These are phyloP conservation scores for Candida easanensis DNA, from an alignment of 805 yeast species.

Conservation along the genomic window DNA sequence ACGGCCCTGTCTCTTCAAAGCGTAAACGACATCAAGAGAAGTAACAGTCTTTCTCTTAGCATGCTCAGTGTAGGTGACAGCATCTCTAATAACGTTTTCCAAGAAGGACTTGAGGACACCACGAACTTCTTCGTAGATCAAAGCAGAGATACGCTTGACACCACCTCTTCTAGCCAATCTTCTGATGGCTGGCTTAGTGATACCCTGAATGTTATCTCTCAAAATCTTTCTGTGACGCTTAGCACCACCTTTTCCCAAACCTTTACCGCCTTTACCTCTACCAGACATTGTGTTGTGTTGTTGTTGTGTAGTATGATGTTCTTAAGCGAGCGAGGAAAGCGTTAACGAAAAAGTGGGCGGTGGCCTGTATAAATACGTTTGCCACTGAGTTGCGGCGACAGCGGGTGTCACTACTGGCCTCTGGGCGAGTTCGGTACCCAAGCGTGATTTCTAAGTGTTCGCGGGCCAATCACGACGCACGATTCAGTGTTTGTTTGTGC, in stretches of 20 bases:
- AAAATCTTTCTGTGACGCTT: conserved; percentile 99
- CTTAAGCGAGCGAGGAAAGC: background rate
- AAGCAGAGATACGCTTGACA: conserved; percentile 99
- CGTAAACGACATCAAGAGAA: conserved; percentile 97
- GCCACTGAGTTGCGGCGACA: background rate
- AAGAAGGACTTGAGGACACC: conserved; percentile 93
- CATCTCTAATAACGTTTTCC: conserved; percentile 97
- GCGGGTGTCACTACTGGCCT: too few species aligned
- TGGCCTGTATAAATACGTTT: background rate
- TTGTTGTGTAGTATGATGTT: conserved; percentile 25
- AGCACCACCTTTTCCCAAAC: conserved; percentile 99
- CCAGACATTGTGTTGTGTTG: conserved; percentile 72
- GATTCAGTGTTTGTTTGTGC: background rate
- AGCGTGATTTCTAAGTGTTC: background rate
- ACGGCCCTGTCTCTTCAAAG: conserved; percentile 99
- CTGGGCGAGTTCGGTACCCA: background rate
- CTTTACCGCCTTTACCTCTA: conserved; percentile 99
- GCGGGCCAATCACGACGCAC: conserved; percentile 5
- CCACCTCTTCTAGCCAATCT: conserved; percentile 99
- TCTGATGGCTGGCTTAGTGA: conserved; percentile 99
- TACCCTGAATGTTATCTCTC: conserved; percentile 99
- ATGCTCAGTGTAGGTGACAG: conserved; percentile 99
- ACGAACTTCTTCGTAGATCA: conserved; percentile 98
- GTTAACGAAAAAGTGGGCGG: conserved; percentile 1
- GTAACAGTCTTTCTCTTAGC: conserved; percentile 99